These are phyloP conservation scores for Theobroma grandiflorum DNA, from an alignment of 441 rosid genomes.

Conservation along the genomic window DNA sequence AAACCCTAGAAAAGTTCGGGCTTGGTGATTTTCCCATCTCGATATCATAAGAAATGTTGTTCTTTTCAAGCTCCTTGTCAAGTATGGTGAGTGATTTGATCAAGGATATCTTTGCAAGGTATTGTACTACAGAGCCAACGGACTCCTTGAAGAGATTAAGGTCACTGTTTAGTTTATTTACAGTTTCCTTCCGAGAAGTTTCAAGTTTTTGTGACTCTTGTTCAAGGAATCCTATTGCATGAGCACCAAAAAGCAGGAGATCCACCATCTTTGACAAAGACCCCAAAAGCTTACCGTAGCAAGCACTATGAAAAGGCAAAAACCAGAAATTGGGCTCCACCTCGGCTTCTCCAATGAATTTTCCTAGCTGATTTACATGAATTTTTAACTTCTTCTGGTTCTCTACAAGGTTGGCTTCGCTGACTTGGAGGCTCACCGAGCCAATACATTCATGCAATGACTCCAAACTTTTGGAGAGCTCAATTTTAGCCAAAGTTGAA, in stretches of 20 bases:
- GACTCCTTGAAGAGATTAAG: conserved; percentile 53
- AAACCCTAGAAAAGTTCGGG: conserved; percentile 33
- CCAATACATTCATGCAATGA: conserved; percentile 51
- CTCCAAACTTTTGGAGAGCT: conserved; percentile 55
- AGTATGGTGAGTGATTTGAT: conserved; percentile 52
- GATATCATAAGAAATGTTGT: conserved; percentile 44
- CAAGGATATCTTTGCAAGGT: conserved; percentile 51
- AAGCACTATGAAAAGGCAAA: conserved; percentile 64
- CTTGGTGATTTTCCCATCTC: conserved; percentile 62
- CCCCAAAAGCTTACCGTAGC: conserved; percentile 59
- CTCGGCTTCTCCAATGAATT: conserved; percentile 72
- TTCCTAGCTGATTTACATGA: conserved; percentile 51
- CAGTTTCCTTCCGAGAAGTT: conserved; percentile 38
- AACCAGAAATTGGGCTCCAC: conserved; percentile 90
- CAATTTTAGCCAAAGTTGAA: conserved; percentile 63
- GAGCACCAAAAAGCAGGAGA: conserved; percentile 58
- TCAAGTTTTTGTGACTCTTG: conserved; percentile 45
- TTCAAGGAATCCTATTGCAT: conserved; percentile 53
- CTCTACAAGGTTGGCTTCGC: conserved; percentile 42
- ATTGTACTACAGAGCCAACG: conserved; percentile 51
- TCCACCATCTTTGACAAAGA: conserved; percentile 70
- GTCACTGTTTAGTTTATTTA: conserved; percentile 50
- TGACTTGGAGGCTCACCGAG: conserved; percentile 44
- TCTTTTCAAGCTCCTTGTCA: conserved; percentile 52
- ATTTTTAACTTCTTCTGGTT: conserved; percentile 57